Percentiles rank a stretch among this genome's conserved stretches.
Conservation (phyloP, 306 rosid species). For the Malus orientalis region DNA sequence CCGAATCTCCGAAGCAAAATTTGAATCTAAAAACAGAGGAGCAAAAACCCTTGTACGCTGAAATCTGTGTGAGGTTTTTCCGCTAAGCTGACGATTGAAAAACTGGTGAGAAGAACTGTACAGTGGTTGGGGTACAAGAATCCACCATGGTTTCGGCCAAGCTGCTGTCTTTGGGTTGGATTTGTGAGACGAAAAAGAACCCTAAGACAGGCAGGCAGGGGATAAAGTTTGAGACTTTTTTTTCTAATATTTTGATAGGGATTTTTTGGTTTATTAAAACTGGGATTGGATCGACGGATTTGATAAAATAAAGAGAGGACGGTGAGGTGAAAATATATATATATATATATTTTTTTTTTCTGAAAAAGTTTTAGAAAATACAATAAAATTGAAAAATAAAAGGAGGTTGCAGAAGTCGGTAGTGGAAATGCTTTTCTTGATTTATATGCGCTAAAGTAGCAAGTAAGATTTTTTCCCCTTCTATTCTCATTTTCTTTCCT, state of each 20-base stretch:
- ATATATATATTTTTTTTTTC: background rate
- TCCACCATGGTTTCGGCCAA: slow-evolving; percentile 16
- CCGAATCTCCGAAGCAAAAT: slow-evolving; percentile 8
- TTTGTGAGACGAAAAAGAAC: slow-evolving; percentile 36
- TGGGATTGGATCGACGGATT: slow-evolving; percentile 1
- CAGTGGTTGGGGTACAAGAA: slow-evolving; percentile 18
- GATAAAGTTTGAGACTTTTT: slow-evolving; percentile 31
- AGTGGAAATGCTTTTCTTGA: background rate
- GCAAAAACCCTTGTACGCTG: slow-evolving; percentile 23
- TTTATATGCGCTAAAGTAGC: background rate
- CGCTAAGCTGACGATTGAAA: slow-evolving; percentile 15
- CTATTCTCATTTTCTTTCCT: no score
- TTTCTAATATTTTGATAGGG: background rate
- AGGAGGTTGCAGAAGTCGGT: background rate
- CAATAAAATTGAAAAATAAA: background rate
- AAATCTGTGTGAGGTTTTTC: slow-evolving; percentile 30
- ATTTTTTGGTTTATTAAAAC: background rate
- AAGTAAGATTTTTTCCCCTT: no score
- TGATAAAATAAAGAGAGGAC: background rate
- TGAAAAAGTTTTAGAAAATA: background rate
- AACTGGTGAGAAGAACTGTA: slow-evolving; percentile 35
- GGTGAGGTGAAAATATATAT: slow-evolving; percentile 2
- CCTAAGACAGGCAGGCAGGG: slow-evolving; percentile 32
- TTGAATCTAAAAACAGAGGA: background rate
- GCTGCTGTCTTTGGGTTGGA: slow-evolving; percentile 20